phyloP scores from a whole-genome alignment of 75 land plant species.

The Adiantum capillusveneris region DNA sequence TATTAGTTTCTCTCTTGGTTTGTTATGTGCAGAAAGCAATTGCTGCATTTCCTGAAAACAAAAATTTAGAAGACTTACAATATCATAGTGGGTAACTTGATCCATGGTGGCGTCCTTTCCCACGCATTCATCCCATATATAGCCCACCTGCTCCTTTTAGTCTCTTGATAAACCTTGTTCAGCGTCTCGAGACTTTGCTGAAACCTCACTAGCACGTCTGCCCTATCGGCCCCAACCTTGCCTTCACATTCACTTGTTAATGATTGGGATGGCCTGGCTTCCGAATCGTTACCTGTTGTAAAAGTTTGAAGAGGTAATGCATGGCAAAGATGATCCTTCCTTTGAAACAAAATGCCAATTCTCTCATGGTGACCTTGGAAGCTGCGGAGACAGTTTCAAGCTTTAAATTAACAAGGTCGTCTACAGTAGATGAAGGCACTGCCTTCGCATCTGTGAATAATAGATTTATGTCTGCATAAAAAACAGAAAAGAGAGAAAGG shows the following conservation, averaged over 20 bases:
- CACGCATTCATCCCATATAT: slow-evolving; percentile 11
- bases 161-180: slow-evolving; percentile 10
- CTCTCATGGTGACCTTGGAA: no score
- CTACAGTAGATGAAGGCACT: no score
- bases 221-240: slow-evolving; percentile 6
- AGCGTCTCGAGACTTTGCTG: slow-evolving; percentile 7
- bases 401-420: no score
- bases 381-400: no score
- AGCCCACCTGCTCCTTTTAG: slow-evolving; percentile 6
- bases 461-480: no score
- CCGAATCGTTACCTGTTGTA: slow-evolving; percentile 15
- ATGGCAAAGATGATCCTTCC: no score
- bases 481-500: no score
- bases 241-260: slow-evolving; percentile 5
- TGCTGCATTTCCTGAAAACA: no score
- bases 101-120: slow-evolving; percentile 17
- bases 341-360: no score
- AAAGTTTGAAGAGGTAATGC: slow-evolving; percentile 18
- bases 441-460: no score
- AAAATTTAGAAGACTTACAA: slow-evolving; percentile 13
- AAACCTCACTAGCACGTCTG: slow-evolving; percentile 10
- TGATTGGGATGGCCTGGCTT: slow-evolving; percentile 6
- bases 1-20: no score
- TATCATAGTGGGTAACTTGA: slow-evolving; percentile 22
- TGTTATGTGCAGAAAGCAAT: no score